Evolutionary conservation across 2,329 filamentous ascomycete species (phyloP), one percentile per base, ranked within the genome.

Genomic region (Colletotrichum sp.): DNA sequence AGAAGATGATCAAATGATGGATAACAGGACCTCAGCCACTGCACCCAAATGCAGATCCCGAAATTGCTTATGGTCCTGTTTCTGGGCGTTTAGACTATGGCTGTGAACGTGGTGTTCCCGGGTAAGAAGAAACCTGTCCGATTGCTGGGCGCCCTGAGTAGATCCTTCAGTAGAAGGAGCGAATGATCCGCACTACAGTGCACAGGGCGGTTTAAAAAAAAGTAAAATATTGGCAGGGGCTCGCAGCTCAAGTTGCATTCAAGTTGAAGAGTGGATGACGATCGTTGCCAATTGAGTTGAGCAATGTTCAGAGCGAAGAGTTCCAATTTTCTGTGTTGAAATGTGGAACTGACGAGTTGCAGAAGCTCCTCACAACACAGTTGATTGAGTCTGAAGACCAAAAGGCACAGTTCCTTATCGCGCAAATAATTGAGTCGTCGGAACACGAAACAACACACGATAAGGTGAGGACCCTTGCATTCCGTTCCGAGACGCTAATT

Each of bases 1-100:
- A 65, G 9, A 61, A 68, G 18, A 74, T 76, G 71, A 67, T 70
- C 15, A 36, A 24, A 63, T 63, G 28, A 63, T 24, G 10, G n/a
- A 1, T 52, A 12, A 8, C 43, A 13, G 1, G 43, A n/a, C n/a
- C 6, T 24, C n/a, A n/a, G n/a, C n/a, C n/a, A n/a, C n/a, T n/a
- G n/a, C n/a, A n/a, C n/a, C n/a, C n/a, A n/a, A n/a, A n/a, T n/a
- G n/a, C n/a, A n/a, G n/a, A n/a, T n/a, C n/a, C n/a, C n/a, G n/a
- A n/a, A n/a, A n/a, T n/a, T n/a, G n/a, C n/a, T n/a, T n/a, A n/a
- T n/a, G n/a, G n/a, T n/a, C n/a, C n/a, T n/a, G n/a, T n/a, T n/a
- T n/a, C n/a, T n/a, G n/a, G n/a, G n/a, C n/a, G n/a, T n/a, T n/a
- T n/a, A n/a, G n/a, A n/a, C n/a, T n/a, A n/a, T n/a, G n/a, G n/a